Percentiles rank a stretch among this genome's conserved stretches.
Conservation (phyloP, 305 asterid genomes). For the Fraxinus velutina region DNA sequence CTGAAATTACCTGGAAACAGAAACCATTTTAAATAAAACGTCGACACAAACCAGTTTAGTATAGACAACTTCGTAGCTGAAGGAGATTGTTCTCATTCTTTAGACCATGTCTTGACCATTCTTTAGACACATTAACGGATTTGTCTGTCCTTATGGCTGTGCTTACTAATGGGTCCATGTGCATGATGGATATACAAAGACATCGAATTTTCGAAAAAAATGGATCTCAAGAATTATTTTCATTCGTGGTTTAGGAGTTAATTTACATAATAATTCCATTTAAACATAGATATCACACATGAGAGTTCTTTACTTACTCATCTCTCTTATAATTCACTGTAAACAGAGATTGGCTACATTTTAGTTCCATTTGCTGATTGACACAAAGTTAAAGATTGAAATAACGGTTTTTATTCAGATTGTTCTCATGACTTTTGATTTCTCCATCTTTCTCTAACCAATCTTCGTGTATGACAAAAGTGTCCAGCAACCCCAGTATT, state of each 20-base stretch:
- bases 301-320: not conserved
- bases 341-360: not conserved
- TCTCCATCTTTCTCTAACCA: not conserved
- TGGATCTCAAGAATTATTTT: too few relatives aligned
- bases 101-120: not conserved
- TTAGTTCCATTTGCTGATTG: not conserved
- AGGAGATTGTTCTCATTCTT: not conserved
- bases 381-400: not conserved
- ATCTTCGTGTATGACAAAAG: not conserved
- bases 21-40: not conserved
- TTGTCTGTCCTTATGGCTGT: not conserved
- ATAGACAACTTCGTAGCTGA: not conserved
- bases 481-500: not conserved
- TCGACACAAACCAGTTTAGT: not conserved
- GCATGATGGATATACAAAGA: not conserved
- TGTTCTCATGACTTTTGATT: not conserved
- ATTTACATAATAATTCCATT: not conserved
- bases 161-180: not conserved
- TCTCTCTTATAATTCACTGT: not conserved
- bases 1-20: not conserved
- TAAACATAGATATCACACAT: not conserved
- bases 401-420: not conserved
- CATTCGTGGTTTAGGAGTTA: too few relatives aligned
- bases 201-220: too few relatives aligned
- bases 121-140: not conserved